These are phyloP conservation scores for Seiridium cupressi DNA, from an alignment of 2,329 filamentous ascomycete species.

Conservation along the genomic window DNA sequence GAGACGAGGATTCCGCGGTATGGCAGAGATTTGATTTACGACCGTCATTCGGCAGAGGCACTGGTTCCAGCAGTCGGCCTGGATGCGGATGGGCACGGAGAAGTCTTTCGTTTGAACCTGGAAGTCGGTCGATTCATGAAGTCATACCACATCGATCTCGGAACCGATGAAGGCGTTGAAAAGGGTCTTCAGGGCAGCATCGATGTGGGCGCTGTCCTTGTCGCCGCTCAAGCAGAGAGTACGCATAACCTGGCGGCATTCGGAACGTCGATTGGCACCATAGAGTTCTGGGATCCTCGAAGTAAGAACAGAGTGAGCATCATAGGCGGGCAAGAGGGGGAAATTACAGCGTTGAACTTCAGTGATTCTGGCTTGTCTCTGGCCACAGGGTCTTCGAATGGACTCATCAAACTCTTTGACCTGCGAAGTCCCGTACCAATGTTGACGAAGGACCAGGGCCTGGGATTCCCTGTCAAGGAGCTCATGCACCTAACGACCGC, in stretches of 20 bases:
- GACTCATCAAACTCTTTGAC: conserved; percentile 88
- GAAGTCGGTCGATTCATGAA: conserved; percentile 93
- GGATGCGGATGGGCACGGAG: conserved; percentile 80
- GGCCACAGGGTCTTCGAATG: conserved; percentile 82
- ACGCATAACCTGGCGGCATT: conserved; percentile 91
- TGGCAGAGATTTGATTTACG: conserved; percentile 85
- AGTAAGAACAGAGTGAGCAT: conserved; percentile 79
- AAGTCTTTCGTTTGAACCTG: conserved; percentile 89
- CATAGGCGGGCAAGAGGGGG: conserved; percentile 65
- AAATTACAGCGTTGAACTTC: conserved; percentile 87
- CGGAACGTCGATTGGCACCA: conserved; percentile 90
- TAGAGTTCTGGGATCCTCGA: conserved; percentile 94
- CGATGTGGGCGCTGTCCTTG: conserved; percentile 81
- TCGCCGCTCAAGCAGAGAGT: conserved; percentile 79
- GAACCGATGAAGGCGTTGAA: conserved; percentile 72
- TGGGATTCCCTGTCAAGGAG: conserved; percentile 88
- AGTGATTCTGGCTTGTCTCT: conserved; percentile 79
- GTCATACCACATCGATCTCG: conserved; percentile 87
- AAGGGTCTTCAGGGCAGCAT: conserved; percentile 85
- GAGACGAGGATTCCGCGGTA: conserved; percentile 88
- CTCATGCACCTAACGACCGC: conserved; percentile 70
- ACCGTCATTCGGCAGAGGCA: conserved; percentile 77
- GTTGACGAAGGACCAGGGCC: conserved; percentile 92
- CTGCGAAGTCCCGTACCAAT: conserved; percentile 83
- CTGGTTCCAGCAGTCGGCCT: conserved; percentile 85